Percentiles rank a stretch among this genome's conserved stretches.
phyloP scores from a whole-genome alignment of 164 flowering plant genomes.

The Liriodendron chinense region DNA sequence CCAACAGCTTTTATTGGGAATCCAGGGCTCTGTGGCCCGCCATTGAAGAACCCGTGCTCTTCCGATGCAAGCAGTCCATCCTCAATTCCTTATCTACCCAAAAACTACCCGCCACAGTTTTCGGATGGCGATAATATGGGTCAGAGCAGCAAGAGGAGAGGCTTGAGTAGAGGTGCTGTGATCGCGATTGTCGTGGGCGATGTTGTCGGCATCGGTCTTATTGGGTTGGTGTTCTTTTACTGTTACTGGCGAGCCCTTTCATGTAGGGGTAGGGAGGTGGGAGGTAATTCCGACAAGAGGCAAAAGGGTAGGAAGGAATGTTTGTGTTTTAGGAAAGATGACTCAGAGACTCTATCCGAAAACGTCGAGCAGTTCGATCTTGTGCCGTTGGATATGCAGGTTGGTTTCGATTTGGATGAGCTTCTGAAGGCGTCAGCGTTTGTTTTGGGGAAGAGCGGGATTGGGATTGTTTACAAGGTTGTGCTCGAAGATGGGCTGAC shows the following conservation, averaged over 20 bases:
- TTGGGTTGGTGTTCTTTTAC: constrained; percentile 73
- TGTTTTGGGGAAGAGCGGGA: constrained; percentile 93
- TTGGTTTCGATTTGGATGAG: constrained; percentile 84
- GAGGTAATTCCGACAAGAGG: constrained; percentile 6
- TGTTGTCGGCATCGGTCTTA: constrained; percentile 67
- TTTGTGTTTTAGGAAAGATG: constrained; percentile 77
- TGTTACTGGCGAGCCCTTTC: constrained; percentile 62
- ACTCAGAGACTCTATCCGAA: constrained; percentile 73
- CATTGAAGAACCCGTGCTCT: constrained; percentile 73
- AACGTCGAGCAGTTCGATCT: constrained; percentile 78
- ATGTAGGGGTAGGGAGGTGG: constrained; percentile 36
- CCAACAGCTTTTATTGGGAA: constrained; percentile 95
- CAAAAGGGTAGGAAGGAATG: constrained; percentile 56
- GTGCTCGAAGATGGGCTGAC: constrained; percentile 87
- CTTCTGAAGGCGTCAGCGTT: constrained; percentile 91
- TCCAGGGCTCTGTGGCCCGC: constrained; percentile 85
- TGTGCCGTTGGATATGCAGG: constrained; percentile 70
- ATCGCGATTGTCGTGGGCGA: constrained; percentile 67
- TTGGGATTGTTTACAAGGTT: constrained; percentile 92
- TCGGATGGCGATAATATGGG: constrained; percentile 14
- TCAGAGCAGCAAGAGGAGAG: constrained; percentile 31
- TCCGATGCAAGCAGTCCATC: constrained; percentile 41
- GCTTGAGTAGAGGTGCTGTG: constrained; percentile 56
- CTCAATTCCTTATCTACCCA: constrained; percentile 62
- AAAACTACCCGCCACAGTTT: constrained; percentile 33